Evolutionary conservation across 257 asterid genomes (phyloP).

Genomic region (Salvia splendens): DNA sequence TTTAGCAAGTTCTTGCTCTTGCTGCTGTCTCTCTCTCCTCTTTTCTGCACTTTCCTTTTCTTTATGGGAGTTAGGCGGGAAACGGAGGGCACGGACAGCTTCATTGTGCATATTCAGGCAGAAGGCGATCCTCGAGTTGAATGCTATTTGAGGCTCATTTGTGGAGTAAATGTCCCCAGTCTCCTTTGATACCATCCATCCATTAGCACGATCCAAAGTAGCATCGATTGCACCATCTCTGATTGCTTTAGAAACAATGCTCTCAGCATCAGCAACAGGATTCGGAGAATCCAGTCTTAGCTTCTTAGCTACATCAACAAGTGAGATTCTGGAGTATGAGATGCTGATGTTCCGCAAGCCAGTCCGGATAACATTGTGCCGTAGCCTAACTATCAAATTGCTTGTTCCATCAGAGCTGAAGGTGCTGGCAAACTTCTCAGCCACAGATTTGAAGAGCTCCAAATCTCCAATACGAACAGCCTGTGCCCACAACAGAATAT

Average conservation of each 20-base stretch:
- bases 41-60: conserved; percentile 66
- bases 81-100: conserved; percentile 71
- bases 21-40: conserved; percentile 70
- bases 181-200: conserved; percentile 76
- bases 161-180: conserved; percentile 78
- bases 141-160: conserved; percentile 73
- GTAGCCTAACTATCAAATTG: conserved; percentile 68
- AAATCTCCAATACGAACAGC: conserved; percentile 78
- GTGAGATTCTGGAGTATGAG: conserved; percentile 65
- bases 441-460: conserved; percentile 62
- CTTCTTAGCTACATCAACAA: conserved; percentile 68
- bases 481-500: conserved; percentile 39
- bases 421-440: conserved; percentile 58
- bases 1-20: conserved; percentile 78
- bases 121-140: conserved; percentile 70
- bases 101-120: conserved; percentile 79
- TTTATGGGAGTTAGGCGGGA: conserved; percentile 67
- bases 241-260: conserved; percentile 70
- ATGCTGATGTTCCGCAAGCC: conserved; percentile 71
- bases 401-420: conserved; percentile 65
- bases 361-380: conserved; percentile 71
- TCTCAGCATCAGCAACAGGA: conserved; percentile 70
- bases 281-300: conserved; percentile 63
- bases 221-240: conserved; percentile 86
- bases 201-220: conserved; percentile 64